Evolutionary conservation across 2,329 filamentous ascomycete species (phyloP).

Genomic region (Ascosphaera apis): DNA sequence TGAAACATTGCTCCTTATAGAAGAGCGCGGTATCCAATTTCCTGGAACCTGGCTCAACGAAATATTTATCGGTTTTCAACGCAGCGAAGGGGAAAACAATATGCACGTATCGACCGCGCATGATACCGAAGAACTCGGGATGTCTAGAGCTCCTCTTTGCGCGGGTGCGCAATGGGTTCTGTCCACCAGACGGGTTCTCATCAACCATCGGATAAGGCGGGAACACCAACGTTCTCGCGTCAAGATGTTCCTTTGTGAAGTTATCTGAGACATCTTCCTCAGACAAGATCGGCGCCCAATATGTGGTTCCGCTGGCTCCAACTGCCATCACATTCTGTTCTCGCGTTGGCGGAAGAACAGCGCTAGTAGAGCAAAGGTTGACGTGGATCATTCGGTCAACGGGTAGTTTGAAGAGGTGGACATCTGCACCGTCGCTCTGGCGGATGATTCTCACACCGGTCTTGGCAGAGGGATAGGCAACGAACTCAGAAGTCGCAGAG

Average conservation of each 20-base stretch:
- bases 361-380: constrained; percentile 47
- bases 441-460: constrained; percentile 82
- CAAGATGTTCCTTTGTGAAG: constrained; percentile 54
- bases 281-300: constrained; percentile 68
- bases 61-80: constrained; percentile 24
- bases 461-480: constrained; percentile 84
- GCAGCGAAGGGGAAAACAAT: constrained; percentile 46
- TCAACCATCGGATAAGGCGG: constrained; percentile 70
- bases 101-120: constrained; percentile 87
- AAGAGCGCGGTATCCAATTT: constrained; percentile 71
- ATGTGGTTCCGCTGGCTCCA: constrained; percentile 86
- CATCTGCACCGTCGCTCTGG: constrained; percentile 79
- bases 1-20: constrained; percentile 64
- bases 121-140: constrained; percentile 84
- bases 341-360: constrained; percentile 29
- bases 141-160: constrained; percentile 75
- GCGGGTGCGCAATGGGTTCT: constrained; percentile 88
- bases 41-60: constrained; percentile 27
- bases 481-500: constrained; percentile 71
- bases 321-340: constrained; percentile 76
- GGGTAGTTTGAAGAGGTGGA: constrained; percentile 74
- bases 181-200: constrained; percentile 73
- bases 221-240: constrained; percentile 70
- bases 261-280: constrained; percentile 58
- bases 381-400: constrained; percentile 93